Base-by-base conservation (phyloP, 2,329 filamentous ascomycete genomes). In the Sporothrix euskadiensis region DNA sequence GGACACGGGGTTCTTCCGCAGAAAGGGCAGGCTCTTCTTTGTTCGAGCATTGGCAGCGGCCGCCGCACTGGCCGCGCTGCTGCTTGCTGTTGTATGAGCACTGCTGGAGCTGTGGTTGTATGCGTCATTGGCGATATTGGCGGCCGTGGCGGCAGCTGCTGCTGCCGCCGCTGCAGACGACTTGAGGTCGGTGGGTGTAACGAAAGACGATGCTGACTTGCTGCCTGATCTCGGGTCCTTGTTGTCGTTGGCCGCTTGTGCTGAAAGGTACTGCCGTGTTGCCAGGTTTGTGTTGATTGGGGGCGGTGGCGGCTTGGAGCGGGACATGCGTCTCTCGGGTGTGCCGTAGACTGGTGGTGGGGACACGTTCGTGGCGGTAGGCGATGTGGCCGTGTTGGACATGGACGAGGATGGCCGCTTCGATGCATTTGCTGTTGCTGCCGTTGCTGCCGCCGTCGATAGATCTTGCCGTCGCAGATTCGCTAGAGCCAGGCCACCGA, bases 1-100 rank as follows among this genome's bases (percentile, higher is more conserved):
- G 1, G 88, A 88, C 83, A 89, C 87, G 57, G 87, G 85, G 72
- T 88, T 88, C 77, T 88, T 89, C 9, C 61, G 74, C 30, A 89
- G 80, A 71, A 89, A 89, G 0, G 88, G 87, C 52, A 88, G 79
- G 1, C 86, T 83, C 76, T 88, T 89, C 76, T 84, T 87, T 39
- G 83, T 81, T 76, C 85, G 87, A 0, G 82, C 81, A 7, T 81
- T 79, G 68, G 88, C 86, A 7, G 73, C 32, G 82, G 78, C 71
- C 3, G 47, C 87, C 84, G 69, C 80, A 81, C 26, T 80, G 76
- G 66, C 83, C 76, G 68, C 83, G 12, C 57, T 73, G 65, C 66
- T 61, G 66, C 10, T 57, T 77, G 56, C 35, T 84, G 81, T 78
- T 69, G 87, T 85, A 65, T 80, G 81, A 30, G 79, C 76, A 57